Evolutionary conservation across 331 rosid genomes (phyloP).

Genomic region (Acacia pycnantha): DNA sequence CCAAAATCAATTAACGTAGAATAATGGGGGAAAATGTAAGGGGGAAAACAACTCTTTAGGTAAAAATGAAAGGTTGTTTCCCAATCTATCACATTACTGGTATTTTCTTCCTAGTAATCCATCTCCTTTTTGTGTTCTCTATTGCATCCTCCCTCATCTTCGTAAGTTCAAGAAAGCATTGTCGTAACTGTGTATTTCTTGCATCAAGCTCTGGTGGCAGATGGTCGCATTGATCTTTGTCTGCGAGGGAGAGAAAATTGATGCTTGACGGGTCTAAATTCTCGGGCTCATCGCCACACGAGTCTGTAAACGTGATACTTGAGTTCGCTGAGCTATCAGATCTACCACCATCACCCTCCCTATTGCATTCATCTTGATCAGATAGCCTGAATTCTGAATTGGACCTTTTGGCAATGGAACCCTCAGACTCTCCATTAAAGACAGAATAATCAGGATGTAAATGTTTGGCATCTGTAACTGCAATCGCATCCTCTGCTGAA

Average conservation of each 20-base stretch:
- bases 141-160: constrained; percentile 72
- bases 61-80: not conserved
- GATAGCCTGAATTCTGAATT: constrained; percentile 36
- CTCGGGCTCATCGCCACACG: constrained; percentile 36
- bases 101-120: constrained; percentile 58
- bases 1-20: constrained; percentile 26
- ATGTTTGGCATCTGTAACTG: constrained; percentile 36
- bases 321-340: constrained; percentile 31
- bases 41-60: not conserved
- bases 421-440: constrained; percentile 41
- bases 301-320: constrained; percentile 29
- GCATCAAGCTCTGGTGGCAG: constrained; percentile 69
- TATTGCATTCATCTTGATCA: constrained; percentile 31
- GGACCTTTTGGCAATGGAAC: constrained; percentile 24
- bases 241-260: constrained; percentile 39
- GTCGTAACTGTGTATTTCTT: constrained; percentile 55
- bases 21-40: not conserved
- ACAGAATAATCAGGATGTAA: constrained; percentile 30
- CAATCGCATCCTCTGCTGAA: constrained; percentile 44
- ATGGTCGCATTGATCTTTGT: constrained; percentile 33
- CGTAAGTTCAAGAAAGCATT: constrained; percentile 49
- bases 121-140: constrained; percentile 56
- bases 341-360: constrained; percentile 24
- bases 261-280: constrained; percentile 42
- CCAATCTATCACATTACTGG: constrained; percentile 33